These are phyloP conservation scores for Lactarius pseudohatsudake DNA, from an alignment of 768 basidiomycete genomes.

Conservation along the genomic window DNA sequence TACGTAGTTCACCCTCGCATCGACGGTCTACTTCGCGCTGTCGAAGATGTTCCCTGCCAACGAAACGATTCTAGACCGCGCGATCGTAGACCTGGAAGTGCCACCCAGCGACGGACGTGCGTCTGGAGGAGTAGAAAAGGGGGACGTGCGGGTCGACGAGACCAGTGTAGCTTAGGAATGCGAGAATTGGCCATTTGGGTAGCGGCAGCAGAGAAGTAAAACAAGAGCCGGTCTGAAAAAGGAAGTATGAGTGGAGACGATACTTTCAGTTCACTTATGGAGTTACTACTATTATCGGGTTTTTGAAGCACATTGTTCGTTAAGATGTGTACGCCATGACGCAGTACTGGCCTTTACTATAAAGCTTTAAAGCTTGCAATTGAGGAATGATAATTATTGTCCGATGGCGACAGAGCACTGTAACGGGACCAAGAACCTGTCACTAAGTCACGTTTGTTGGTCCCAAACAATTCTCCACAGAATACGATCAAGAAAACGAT, in stretches of 20 bases:
- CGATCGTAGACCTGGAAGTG: constrained; percentile 12
- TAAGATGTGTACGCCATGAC: too few relatives aligned
- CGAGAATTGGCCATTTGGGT: neutral
- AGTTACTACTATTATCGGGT: neutral
- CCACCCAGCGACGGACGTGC: neutral
- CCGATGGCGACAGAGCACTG: too few relatives aligned
- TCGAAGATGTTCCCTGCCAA: constrained; percentile 24
- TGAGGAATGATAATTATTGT: too few relatives aligned
- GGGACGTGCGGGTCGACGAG: neutral
- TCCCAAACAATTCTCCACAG: neutral
- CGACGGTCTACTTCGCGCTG: constrained; percentile 18
- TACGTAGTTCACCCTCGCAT: constrained; percentile 23
- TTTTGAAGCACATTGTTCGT: neutral
- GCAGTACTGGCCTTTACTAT: too few relatives aligned
- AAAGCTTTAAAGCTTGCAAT: too few relatives aligned
- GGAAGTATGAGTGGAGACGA: neutral
- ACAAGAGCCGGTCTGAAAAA: neutral
- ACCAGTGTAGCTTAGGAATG: neutral
- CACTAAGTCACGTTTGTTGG: neutral
- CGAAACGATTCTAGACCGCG: constrained; percentile 26
- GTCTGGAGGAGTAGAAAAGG: neutral
- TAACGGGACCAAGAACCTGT: too few relatives aligned
- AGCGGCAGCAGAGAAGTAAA: neutral
- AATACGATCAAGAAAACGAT: neutral
- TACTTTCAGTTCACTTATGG: neutral